These are phyloP conservation scores for Blastocystis sp. DNA, from an alignment of 352 stramenopile genomes.

Conservation along the genomic window DNA sequence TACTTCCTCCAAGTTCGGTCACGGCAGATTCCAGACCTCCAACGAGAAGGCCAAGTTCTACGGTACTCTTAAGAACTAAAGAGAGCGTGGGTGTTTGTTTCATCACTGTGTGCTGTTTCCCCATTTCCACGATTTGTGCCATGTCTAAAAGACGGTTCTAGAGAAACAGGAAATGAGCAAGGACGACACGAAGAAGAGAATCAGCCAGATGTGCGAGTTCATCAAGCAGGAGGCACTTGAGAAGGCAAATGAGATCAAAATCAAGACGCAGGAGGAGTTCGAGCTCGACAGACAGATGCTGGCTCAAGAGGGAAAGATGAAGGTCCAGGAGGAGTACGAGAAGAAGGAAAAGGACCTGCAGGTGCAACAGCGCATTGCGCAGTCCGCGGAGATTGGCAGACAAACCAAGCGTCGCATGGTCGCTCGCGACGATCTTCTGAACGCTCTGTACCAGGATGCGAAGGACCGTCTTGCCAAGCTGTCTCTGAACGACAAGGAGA, in stretches of 20 bases:
- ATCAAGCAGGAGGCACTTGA: constrained; percentile 98
- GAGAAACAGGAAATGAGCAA: constrained; percentile 76
- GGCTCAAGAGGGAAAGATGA: constrained; percentile 93
- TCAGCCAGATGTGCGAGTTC: constrained; percentile 96
- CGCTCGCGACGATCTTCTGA: constrained; percentile 83
- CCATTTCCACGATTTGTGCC: too few species aligned
- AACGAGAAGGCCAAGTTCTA: constrained; percentile 56
- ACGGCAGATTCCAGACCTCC: constrained; percentile 97
- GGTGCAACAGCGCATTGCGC: constrained; percentile 77
- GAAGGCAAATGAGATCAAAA: constrained; percentile 96
- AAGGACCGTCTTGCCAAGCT: constrained; percentile 75
- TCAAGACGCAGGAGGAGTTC: constrained; percentile 97
- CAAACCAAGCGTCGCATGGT: constrained; percentile 85
- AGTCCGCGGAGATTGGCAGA: constrained; percentile 57
- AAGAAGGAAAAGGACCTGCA: constrained; percentile 96
- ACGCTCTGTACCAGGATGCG: constrained; percentile 73
- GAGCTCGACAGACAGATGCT: constrained; percentile 98
- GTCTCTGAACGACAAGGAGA: constrained; percentile 78
- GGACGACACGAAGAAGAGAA: constrained; percentile 82
- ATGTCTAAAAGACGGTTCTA: too few species aligned
- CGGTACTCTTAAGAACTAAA: constrained; percentile 58
- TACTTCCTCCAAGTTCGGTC: constrained; percentile 96
- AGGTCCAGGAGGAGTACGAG: constrained; percentile 92
- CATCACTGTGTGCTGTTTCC: too few species aligned
- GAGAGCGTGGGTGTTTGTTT: constrained; percentile 83